Evolutionary conservation across 805 yeast genomes (phyloP), one percentile per base, ranked within the genome.

Genomic region (Lachancea quebecensis): DNA sequence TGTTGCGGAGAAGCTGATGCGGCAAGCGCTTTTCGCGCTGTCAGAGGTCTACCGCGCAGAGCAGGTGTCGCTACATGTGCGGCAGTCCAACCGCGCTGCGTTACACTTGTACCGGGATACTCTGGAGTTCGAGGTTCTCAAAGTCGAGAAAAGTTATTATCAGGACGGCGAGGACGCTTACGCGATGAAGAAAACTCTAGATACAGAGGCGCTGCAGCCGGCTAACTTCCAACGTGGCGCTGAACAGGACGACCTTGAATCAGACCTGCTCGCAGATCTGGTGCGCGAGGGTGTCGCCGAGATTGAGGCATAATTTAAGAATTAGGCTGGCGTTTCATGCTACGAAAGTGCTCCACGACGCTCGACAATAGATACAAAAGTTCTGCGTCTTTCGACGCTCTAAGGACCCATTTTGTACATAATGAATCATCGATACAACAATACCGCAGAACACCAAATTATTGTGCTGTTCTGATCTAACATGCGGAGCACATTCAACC

Each of bases 101-200:
- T 73, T 90, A 56, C 96, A 89, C 67, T 73, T 93, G 51, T 93
- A 93, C 69, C 75, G 83, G 59, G 95, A 87, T 59, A 84, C 96
- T 2, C 73, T 93, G 50, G 70, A 77, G 49, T 93, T 93, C 62
- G 90, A 84, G 62, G 93, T 87, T 36, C 72, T 84, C 46, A 78
- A 82, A 35, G 80, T 93, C 47, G 96, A 89, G 57, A 82, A 78
- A 52, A 76, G 84, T n/a, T 93, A 93, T 65, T 93, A 93, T 58
- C 96, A 90, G 43, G 97, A 93, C 66, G 95, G 95, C 29, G 99
- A 93, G 67, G 97, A 93, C 67, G 99, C 99, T 12, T 91, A 90
- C 64, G 84, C 93, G 35, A 93, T 93, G 99, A 81, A 79, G 60
- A 85, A 85, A 60, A 73, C 70, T 2, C 71, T 88, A 52, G 70